Percentiles rank a stretch among this genome's conserved stretches.
Conservation (phyloP, 805 yeast species). For the Cyberlindnera petersonii region DNA sequence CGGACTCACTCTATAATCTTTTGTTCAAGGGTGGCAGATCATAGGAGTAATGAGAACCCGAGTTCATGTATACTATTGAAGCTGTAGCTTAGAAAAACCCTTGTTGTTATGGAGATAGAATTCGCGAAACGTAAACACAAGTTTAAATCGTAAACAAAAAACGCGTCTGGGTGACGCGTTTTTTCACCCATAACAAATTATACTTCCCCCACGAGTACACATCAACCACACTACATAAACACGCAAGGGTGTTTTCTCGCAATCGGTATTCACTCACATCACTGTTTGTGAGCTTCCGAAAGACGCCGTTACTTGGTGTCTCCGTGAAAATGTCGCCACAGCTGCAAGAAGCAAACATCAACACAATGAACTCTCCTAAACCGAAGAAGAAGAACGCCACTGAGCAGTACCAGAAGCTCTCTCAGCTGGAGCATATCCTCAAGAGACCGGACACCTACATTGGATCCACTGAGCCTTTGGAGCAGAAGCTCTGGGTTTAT, state of each 20-base stretch:
- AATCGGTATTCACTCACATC: no score
- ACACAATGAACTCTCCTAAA: constrained; percentile 15
- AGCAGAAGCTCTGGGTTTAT: constrained; percentile 80
- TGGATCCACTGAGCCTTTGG: constrained; percentile 86
- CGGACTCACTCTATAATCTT: constrained; percentile 9
- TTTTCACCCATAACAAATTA: neutral
- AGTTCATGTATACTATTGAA: neutral
- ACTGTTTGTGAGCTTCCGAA: neutral
- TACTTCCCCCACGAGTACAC: no score
- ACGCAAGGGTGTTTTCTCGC: no score
- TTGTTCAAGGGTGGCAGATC: constrained; percentile 11
- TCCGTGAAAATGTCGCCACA: constrained; percentile 11
- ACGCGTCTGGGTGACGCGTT: constrained; percentile 1
- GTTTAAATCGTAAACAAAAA: neutral
- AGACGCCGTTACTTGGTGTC: neutral
- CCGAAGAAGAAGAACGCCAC: constrained; percentile 45
- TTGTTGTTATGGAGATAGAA: no score
- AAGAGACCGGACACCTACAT: constrained; percentile 97
- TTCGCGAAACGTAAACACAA: constrained; percentile 2
- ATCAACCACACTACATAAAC: no score
- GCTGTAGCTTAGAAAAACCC: neutral
- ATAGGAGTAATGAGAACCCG: neutral
- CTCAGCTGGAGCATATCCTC: constrained; percentile 93
- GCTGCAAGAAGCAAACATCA: constrained; percentile 12
- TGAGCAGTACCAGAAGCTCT: constrained; percentile 85